Evolutionary conservation across 768 basidiomycete species (phyloP).

Genomic region (Termitomyces sp.): DNA sequence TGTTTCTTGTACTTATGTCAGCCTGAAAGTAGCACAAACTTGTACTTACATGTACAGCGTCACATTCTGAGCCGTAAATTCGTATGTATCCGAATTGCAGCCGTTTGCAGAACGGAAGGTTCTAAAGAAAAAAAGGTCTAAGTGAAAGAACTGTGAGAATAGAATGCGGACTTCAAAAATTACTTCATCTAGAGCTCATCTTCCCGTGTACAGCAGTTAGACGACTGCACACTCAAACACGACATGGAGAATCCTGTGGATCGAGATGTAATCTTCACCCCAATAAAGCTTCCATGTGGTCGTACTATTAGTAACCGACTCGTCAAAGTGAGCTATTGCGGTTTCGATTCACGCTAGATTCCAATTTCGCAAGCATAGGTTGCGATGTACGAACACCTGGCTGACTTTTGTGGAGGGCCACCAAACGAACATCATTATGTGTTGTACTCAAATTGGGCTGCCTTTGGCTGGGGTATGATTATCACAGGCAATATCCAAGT

Average conservation of each 20-base stretch:
- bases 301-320: slow-evolving; percentile 40
- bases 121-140: no score
- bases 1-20: no score
- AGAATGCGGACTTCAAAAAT: slow-evolving; percentile 11
- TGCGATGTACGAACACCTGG: slow-evolving; percentile 87
- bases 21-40: no score
- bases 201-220: background rate
- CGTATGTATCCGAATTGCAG: no score
- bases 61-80: no score
- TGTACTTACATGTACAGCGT: no score
- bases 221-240: background rate
- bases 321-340: slow-evolving; percentile 38
- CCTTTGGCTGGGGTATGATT: slow-evolving; percentile 81
- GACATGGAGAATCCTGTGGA: background rate
- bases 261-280: slow-evolving; percentile 14
- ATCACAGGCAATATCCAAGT: slow-evolving; percentile 85
- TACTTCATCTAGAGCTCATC: no score
- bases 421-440: slow-evolving; percentile 60
- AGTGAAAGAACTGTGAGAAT: no score
- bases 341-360: background rate
- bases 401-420: slow-evolving; percentile 56
- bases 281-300: slow-evolving; percentile 35
- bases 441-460: slow-evolving; percentile 73
- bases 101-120: no score
- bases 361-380: slow-evolving; percentile 40